These are phyloP conservation scores for Nicotiana attenuata DNA, from an alignment of 257 asterid genomes.

Conservation along the genomic window DNA sequence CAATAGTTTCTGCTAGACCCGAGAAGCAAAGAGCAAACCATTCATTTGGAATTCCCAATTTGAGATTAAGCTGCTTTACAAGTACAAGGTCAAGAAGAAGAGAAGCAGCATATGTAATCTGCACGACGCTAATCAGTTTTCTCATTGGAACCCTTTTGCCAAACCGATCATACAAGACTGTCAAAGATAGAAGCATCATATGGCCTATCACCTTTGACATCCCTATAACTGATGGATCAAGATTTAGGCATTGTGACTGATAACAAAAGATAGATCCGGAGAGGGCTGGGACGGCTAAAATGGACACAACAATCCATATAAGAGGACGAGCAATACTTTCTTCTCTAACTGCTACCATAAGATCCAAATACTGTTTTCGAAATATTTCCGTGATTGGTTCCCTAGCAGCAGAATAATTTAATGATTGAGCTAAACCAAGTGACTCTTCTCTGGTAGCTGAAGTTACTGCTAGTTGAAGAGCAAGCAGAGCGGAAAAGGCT, in stretches of 20 bases:
- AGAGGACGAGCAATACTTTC: slow-evolving; percentile 55
- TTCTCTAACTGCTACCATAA: slow-evolving; percentile 44
- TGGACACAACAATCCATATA: slow-evolving; percentile 57
- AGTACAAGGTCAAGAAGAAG: slow-evolving; percentile 72
- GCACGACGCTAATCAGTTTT: slow-evolving; percentile 40
- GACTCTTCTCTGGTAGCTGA: slow-evolving; percentile 53
- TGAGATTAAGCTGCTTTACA: slow-evolving; percentile 56
- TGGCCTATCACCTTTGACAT: slow-evolving; percentile 86
- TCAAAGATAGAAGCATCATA: slow-evolving; percentile 53
- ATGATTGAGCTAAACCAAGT: slow-evolving; percentile 46
- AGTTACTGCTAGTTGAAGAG: slow-evolving; percentile 53
- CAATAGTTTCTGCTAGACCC: slow-evolving; percentile 75
- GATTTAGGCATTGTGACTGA: slow-evolving; percentile 70
- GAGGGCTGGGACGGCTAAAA: slow-evolving; percentile 46
- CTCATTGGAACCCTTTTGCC: slow-evolving; percentile 56
- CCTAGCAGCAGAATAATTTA: slow-evolving; percentile 16
- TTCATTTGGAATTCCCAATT: slow-evolving; percentile 65
- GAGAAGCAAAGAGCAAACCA: slow-evolving; percentile 67
- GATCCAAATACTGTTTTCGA: slow-evolving; percentile 50
- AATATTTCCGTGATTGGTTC: slow-evolving; percentile 36
- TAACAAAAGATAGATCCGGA: slow-evolving; percentile 88
- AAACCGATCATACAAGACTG: slow-evolving; percentile 47
- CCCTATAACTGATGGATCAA: slow-evolving; percentile 65
- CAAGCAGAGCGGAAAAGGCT: slow-evolving; percentile 51
- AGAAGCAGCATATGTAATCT: slow-evolving; percentile 51